A percentile compares a stretch with the other conserved stretches of the same genome.
These are phyloP conservation scores for Daucus carota DNA, from an alignment of 129 eudicot genomes.

Conservation along the genomic window DH1_v3.0 NC_030386.2:37036001-37036500, in stretches of 20 bases:
- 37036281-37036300: constrained; percentile 49
- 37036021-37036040: constrained; percentile 17
- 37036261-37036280: constrained; percentile 40
- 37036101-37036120: constrained; percentile 50
- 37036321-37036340: constrained; percentile 35
- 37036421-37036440: constrained; percentile 27
- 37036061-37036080: neutral
- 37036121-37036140: constrained; percentile 37
- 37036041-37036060: neutral
- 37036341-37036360: constrained; percentile 16
- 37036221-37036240: constrained; percentile 50
- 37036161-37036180: constrained; percentile 47
- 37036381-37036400: neutral
- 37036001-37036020: constrained; percentile 31
- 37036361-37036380: neutral
- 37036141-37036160: constrained; percentile 44
- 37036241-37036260: constrained; percentile 65
- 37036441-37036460: constrained; percentile 52
- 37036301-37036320: constrained; percentile 47
- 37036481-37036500: constrained; percentile 43
- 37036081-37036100: neutral
- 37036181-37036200: constrained; percentile 61
- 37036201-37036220: constrained; percentile 39
- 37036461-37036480: constrained; percentile 72
- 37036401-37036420: neutral